Percentiles rank a stretch among this genome's conserved stretches.
phyloP scores from a whole-genome alignment of 306 rosid species.

The Calophaca sinica region DNA sequence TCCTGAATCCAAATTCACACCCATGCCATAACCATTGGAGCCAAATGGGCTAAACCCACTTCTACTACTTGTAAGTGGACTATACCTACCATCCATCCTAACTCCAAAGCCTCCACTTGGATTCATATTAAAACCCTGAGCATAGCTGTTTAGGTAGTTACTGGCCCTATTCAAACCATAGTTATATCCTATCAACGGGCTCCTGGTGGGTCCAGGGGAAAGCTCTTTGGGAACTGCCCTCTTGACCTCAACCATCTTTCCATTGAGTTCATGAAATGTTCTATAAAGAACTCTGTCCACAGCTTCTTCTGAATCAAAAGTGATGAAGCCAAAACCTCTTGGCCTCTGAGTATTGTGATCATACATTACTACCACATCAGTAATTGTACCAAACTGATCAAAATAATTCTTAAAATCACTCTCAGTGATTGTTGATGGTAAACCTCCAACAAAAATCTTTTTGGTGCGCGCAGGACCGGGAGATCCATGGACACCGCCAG shows the following conservation, averaged over 20 bases:
- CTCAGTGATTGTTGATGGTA: slow-evolving; percentile 85
- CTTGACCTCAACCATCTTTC: slow-evolving; percentile 96
- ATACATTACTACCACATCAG: slow-evolving; percentile 94
- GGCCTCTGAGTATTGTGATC: slow-evolving; percentile 78
- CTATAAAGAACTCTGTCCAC: slow-evolving; percentile 84
- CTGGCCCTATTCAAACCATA: slow-evolving; percentile 70
- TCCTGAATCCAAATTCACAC: slow-evolving; percentile 77
- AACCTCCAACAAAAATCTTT: slow-evolving; percentile 94
- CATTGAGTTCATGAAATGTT: slow-evolving; percentile 90
- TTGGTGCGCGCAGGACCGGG: slow-evolving; percentile 83
- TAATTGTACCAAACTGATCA: slow-evolving; percentile 84
- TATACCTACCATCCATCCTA: slow-evolving; percentile 84
- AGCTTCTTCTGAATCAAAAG: slow-evolving; percentile 88
- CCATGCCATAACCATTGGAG: slow-evolving; percentile 67
- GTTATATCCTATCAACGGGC: slow-evolving; percentile 77
- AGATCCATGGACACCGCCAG: slow-evolving; percentile 66
- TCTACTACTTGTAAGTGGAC: slow-evolving; percentile 67
- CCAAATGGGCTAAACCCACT: slow-evolving; percentile 70
- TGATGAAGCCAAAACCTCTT: slow-evolving; percentile 68
- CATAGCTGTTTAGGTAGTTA: slow-evolving; percentile 68
- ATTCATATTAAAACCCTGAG: slow-evolving; percentile 77
- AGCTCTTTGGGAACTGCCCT: slow-evolving; percentile 95
- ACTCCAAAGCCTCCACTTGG: slow-evolving; percentile 78
- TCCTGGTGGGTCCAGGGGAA: slow-evolving; percentile 77
- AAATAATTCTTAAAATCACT: slow-evolving; percentile 83